These are phyloP conservation scores for Leccinum fibrillosum DNA, from an alignment of 768 basidiomycete genomes.

Conservation along the genomic window DNA sequence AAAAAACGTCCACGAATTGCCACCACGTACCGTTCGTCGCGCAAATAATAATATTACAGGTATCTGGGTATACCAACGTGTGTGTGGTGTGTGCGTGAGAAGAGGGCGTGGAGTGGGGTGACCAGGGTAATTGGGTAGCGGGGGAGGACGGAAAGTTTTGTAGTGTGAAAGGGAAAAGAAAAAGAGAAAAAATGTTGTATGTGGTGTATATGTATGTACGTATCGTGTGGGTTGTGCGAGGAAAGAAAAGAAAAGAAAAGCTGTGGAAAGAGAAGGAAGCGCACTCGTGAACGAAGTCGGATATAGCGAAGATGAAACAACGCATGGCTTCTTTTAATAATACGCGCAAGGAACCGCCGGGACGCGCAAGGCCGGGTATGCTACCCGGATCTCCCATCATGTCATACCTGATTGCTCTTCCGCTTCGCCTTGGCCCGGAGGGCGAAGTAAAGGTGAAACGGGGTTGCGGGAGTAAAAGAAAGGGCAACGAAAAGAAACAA, in stretches of 20 bases:
- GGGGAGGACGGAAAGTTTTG: background rate
- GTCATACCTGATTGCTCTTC: conserved; percentile 8
- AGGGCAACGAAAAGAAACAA: conserved; percentile 5
- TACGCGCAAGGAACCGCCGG: background rate
- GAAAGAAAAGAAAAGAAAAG: background rate
- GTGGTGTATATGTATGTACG: background rate
- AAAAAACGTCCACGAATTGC: background rate
- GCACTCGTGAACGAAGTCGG: background rate
- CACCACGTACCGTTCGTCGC: background rate
- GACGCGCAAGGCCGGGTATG: background rate
- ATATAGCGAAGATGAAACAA: background rate
- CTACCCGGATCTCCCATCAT: conserved; percentile 2
- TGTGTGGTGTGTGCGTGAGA: background rate
- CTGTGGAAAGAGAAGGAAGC: background rate
- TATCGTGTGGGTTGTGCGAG: background rate
- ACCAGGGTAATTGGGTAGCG: background rate
- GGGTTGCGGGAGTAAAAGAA: background rate
- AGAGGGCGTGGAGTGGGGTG: background rate
- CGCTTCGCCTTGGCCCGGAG: conserved; percentile 9
- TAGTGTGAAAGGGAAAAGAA: conserved; percentile 12
- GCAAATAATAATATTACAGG: conserved; percentile 38
- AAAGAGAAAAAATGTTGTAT: conserved; percentile 5
- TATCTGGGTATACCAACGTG: conserved; percentile 31
- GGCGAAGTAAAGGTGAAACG: background rate
- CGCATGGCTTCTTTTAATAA: background rate